Evolutionary conservation across 2,329 filamentous ascomycete species (phyloP), one percentile per base, ranked within the genome.

Genomic region (Xylariaceae sp.): DNA sequence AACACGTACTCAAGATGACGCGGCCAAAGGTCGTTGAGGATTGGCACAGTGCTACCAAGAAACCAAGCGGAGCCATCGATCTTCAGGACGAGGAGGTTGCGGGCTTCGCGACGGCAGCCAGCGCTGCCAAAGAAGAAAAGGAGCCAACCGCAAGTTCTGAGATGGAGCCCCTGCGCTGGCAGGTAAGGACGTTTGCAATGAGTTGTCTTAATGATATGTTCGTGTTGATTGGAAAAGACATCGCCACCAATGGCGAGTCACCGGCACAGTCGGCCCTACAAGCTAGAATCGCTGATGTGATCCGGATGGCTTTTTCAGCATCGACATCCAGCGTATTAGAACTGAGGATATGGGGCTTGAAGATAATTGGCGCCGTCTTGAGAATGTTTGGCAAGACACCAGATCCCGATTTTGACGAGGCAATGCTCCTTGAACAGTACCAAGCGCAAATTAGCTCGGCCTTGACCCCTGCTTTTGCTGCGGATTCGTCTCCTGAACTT

Each of bases 381-480:
- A 96, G 93, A 79, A 91, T 97, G 80, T 99, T 99, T 76, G 95
- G 95, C 51, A 93, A 92, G 70, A 92, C 90, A 1, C 90, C 93
- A 1, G 95, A 99, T 74, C 96, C 95, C 0, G 95, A 99, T 71
- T 99, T 99, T 70, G 86, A 93, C n/a, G 95, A 99, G 74, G 95
- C 90, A 0, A 96, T 96, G 75, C 81, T 99, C 16, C 82, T 99
- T 3, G 96, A 99, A 73, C 95, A 99, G 73, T 99, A 99, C 68
- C 96, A 99, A 74, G 95, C 95, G 4, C 95, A 99, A 71, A 99
- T 99, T 70, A 93, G 93, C 67, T 98, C 95, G 18, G 95, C 95
- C 0, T 80, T 99, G 59, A 99, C 96, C 0, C 95, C 95, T 2
- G 96, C 95, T 0, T 99, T 99, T 75, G 93, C 95, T 1, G 89